Evolutionary conservation across 2,329 filamentous ascomycete genomes (phyloP), one percentile per base, ranked within the genome.

Genomic region (Aspergillus sp.): DNA sequence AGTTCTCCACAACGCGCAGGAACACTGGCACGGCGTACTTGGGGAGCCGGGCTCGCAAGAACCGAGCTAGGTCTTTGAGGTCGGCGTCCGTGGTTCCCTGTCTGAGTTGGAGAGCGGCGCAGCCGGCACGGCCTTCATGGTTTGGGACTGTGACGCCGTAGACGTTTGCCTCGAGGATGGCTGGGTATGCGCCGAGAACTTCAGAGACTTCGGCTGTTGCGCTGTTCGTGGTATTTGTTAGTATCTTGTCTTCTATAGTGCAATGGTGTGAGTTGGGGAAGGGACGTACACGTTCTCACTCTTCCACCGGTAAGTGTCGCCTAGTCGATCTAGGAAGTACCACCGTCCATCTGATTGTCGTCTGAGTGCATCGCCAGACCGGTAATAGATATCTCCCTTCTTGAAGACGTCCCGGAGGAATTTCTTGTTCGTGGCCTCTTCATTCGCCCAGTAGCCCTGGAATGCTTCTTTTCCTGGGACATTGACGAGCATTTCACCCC

Each of bases 21-120:
- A 93, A 93, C 2, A 91, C 74, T 0, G 90, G 90, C 1, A 93
- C 88, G 0, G 89, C 90, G 66, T 92, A 93, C 60, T 81, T 82
- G 0, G 90, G 89, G 20, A 93, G 76, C 50, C 84, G 79, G 13
- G 79, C 78, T 6, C 83, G 80, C 2, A 81, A 79, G 66, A 88
- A 84, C 73, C 71, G 78, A 11, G 89, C 74, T 9, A 92, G 76
- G 0, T 75, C 84, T 9, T 78, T 73, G 67, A 85, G 89, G 69
- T 88, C 81, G 17, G 50, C 18, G 60, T 73, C 68, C 30, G 76
- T 76, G 1, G 76, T 71, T 1, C 73, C 75, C 1, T 82, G 78
- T 4, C 81, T 80, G 47, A 90, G 80, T 81, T 71, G 85, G 69
- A 73, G 73, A 62, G 68, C 84, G 67, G 68, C 88, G 64, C 84